Percentiles rank a stretch among this genome's conserved stretches.
Conservation (phyloP, 768 basidiomycete species). For the Lepiota venenata region DNA sequence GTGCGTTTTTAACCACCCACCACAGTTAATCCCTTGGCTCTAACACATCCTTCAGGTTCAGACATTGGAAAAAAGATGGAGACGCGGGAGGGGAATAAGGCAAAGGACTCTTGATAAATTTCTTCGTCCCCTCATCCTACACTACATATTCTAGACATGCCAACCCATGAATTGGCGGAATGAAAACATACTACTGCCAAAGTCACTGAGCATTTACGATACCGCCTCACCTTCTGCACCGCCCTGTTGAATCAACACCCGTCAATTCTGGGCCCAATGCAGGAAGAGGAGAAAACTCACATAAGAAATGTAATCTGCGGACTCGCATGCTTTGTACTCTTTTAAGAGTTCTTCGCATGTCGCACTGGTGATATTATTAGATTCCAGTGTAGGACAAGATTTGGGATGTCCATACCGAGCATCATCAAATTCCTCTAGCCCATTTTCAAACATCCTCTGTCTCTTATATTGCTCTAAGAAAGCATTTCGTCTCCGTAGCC, state of each 20-base stretch:
- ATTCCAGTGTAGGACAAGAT: not conserved
- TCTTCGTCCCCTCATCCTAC: not conserved
- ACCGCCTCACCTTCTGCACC: slow-evolving; percentile 12
- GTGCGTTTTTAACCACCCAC: slow-evolving; percentile 36
- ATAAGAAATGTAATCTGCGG: slow-evolving; percentile 89
- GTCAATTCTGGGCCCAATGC: not conserved
- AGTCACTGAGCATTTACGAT: not conserved
- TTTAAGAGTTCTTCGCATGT: slow-evolving; percentile 86
- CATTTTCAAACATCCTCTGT: slow-evolving; percentile 92
- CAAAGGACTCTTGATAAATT: not conserved
- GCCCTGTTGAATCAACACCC: slow-evolving; percentile 7
- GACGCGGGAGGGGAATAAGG: slow-evolving; percentile 57
- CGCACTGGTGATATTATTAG: slow-evolving; percentile 43
- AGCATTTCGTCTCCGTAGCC: slow-evolving; percentile 82
- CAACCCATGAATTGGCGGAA: slow-evolving; percentile 2
- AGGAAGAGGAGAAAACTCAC: slow-evolving; percentile 37
- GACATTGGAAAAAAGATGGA: slow-evolving; percentile 89
- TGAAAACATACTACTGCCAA: not conserved
- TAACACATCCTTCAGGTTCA: slow-evolving; percentile 40
- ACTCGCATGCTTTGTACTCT: slow-evolving; percentile 96
- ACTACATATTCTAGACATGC: not conserved
- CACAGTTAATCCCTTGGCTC: not conserved
- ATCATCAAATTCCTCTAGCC: slow-evolving; percentile 95
- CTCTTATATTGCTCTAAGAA: slow-evolving; percentile 98
- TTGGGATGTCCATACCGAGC: slow-evolving; percentile 58